Percentiles rank a stretch among this genome's conserved stretches.
phyloP scores from a whole-genome alignment of 805 yeast species.

The Vanderwaltozyma tropicalis region DNA sequence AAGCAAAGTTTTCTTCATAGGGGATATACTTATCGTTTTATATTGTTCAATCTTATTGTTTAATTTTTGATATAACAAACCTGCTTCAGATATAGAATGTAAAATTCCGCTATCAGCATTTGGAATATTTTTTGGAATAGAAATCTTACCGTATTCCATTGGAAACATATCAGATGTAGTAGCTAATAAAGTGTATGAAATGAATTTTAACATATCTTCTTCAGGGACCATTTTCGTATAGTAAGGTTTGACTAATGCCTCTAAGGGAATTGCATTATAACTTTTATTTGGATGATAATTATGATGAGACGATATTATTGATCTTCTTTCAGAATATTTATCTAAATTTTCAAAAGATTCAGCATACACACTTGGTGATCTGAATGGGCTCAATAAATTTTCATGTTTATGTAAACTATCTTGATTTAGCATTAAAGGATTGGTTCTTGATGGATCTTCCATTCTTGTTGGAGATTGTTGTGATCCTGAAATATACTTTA shows the following conservation, averaged over 20 bases:
- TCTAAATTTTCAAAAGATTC: slow-evolving; percentile 34
- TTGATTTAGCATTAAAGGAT: not conserved
- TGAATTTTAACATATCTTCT: slow-evolving; percentile 34
- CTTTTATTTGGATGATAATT: slow-evolving; percentile 5
- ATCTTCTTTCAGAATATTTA: slow-evolving; percentile 30
- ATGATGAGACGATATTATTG: slow-evolving; percentile 24
- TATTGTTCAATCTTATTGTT: slow-evolving; percentile 24
- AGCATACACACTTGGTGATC: slow-evolving; percentile 22
- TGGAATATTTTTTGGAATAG: slow-evolving; percentile 43
- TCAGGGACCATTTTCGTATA: slow-evolving; percentile 30
- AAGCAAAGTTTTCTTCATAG: slow-evolving; percentile 52
- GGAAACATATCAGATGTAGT: slow-evolving; percentile 49
- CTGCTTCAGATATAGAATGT: slow-evolving; percentile 57
- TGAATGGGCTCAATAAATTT: slow-evolving; percentile 11
- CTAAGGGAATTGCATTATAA: slow-evolving; percentile 10
- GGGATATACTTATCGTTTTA: slow-evolving; percentile 31
- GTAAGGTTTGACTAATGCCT: slow-evolving; percentile 21
- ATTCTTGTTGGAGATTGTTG: slow-evolving; percentile 9
- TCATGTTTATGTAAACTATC: slow-evolving; percentile 7
- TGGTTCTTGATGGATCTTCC: not conserved
- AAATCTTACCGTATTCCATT: slow-evolving; percentile 28
- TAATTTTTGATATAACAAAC: slow-evolving; percentile 48
- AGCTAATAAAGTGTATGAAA: slow-evolving; percentile 50
- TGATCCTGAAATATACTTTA: slow-evolving; percentile 12
- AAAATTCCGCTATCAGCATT: slow-evolving; percentile 48